A percentile compares a stretch with the other conserved stretches of the same genome.
phyloP scores from a whole-genome alignment of 768 basidiomycete genomes.

The Obba rivulosa region DNA sequence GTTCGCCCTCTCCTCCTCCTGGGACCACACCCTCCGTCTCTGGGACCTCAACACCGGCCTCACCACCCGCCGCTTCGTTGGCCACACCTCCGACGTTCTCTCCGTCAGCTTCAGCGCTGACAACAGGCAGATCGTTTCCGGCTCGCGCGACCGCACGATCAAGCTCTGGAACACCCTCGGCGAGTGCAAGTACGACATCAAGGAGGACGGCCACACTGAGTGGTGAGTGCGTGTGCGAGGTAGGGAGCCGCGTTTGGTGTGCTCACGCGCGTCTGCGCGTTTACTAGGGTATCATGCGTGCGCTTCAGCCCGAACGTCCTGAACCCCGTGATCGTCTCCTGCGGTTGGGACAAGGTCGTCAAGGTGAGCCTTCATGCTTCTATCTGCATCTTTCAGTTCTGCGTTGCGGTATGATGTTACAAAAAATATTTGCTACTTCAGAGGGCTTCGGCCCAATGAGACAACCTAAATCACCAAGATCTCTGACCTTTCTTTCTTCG shows the following conservation, averaged over 20 bases:
- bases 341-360: slow-evolving; percentile 99
- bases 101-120: slow-evolving; percentile 99
- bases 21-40: slow-evolving; percentile 99
- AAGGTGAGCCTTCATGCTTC: slow-evolving; percentile 56
- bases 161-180: slow-evolving; percentile 99
- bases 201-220: slow-evolving; percentile 96
- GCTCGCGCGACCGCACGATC: slow-evolving; percentile 94
- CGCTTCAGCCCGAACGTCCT: slow-evolving; percentile 97
- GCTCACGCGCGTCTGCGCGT: slow-evolving; percentile 81
- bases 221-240: slow-evolving; percentile 45
- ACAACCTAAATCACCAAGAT: slow-evolving; percentile 31
- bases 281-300: slow-evolving; percentile 92
- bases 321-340: slow-evolving; percentile 98
- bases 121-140: slow-evolving; percentile 99
- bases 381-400: slow-evolving; percentile 24
- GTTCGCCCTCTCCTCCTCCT: slow-evolving; percentile 97
- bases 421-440: slow-evolving; percentile 31
- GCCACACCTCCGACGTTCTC: slow-evolving; percentile 96
- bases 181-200: slow-evolving; percentile 99
- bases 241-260: slow-evolving; percentile 30
- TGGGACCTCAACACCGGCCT: slow-evolving; percentile 98
- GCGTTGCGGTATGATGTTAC: slow-evolving; percentile 21
- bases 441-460: slow-evolving; percentile 25
- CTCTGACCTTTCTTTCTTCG: slow-evolving; percentile 20
- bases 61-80: slow-evolving; percentile 96